Base-by-base conservation (phyloP, 2,329 filamentous ascomycete genomes). In the Trichoderma sp. region DNA sequence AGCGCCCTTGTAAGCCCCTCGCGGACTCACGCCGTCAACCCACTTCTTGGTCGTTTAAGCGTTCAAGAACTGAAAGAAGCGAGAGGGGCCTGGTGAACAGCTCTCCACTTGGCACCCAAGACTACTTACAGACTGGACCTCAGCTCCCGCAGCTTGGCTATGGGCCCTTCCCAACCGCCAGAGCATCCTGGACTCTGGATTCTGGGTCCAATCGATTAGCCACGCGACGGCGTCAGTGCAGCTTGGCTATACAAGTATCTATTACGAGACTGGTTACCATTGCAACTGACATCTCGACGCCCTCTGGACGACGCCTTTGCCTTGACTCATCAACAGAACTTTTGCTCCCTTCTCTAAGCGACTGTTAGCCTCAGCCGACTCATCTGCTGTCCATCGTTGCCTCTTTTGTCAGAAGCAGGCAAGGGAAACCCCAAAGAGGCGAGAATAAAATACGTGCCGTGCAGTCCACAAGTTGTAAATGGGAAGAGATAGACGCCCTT, bases 161-260 rank as follows among this genome's bases (percentile, higher is more conserved):
- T 65, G 63, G 63, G 63, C 37, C 52, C 32, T 57, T 65, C 13
- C 52, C 50, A 65, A 48, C 63, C 63, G 52, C 63, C 63, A 65
- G 57, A 45, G n/a, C 63, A 48, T 65, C 63, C 63, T 35, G 34
- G 63, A 45, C 63, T 15, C 50, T 58, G 64, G 32, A 59, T 59
- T 52, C 45, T 67, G 54, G 64, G 50, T 59, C 64, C 64, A 67
- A 59, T 53, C 64, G 64, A 67, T 67, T 53, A 67, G 54, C 54
- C 64, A 67, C 64, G 64, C 32, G 64, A 67, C 64, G 64, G 53
- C 42, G 53, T 52, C 52, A 42, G 39, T 45, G 48, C 39, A 59
- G 8, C 48, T 48, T 39, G 54, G 17, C 32, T 39, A n/a, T n/a
- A 34, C 29, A 54, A 32, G 32, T 54, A 54, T 17, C 48, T 27